Evolutionary conservation across 805 yeast species (phyloP).

Genomic region (Lipomyces orientalis): DNA sequence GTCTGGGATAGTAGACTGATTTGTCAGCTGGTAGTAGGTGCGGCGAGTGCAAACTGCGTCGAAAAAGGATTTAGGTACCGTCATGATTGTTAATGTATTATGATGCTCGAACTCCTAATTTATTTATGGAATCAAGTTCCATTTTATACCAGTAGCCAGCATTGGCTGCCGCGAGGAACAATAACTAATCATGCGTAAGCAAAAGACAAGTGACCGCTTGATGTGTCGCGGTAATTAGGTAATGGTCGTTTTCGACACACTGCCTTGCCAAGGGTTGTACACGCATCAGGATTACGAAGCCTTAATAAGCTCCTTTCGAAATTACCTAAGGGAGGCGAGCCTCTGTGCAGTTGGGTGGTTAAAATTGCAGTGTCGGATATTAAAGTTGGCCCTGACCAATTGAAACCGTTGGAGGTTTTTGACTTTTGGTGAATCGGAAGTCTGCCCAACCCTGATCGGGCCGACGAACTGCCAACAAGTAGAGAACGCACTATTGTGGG

Average conservation of each 20-base stretch:
- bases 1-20: conserved; percentile 53
- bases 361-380: no score
- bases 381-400: no score
- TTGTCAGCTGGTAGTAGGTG: conserved; percentile 54
- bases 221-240: no score
- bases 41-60: conserved; percentile 50
- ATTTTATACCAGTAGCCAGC: not conserved
- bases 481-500: no score
- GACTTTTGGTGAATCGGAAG: no score
- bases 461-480: no score
- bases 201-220: not conserved
- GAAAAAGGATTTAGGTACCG: not conserved
- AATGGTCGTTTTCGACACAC: not conserved
- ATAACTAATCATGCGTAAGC: not conserved
- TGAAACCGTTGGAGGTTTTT: no score
- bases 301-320: not conserved
- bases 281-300: not conserved
- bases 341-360: not conserved
- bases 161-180: not conserved
- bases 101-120: no score
- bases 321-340: not conserved
- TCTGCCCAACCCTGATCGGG: no score
- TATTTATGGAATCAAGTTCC: no score
- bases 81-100: not conserved
- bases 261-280: not conserved